These are phyloP conservation scores for Tolypocladium capitatum DNA, from an alignment of 2,329 filamentous ascomycete species.

Conservation along the genomic window DNA sequence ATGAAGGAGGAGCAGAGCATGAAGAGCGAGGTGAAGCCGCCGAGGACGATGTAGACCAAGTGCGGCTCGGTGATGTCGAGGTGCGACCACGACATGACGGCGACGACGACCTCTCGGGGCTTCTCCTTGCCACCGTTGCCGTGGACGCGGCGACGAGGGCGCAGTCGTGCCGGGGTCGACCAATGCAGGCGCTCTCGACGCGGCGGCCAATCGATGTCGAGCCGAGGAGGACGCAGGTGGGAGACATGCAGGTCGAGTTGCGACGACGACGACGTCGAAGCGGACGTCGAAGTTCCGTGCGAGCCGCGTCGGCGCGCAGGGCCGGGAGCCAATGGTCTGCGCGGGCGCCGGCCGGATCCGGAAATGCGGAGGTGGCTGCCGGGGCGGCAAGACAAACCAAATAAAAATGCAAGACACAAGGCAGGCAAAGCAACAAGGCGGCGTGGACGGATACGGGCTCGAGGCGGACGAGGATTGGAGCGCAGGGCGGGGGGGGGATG, in stretches of 20 bases:
- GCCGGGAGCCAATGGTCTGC: background rate
- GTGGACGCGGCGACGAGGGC: background rate
- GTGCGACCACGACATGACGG: constrained; percentile 62
- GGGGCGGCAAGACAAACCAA: too few species aligned
- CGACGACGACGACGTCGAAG: background rate
- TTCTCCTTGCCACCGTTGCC: too few species aligned
- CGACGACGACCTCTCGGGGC: background rate
- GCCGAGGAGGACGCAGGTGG: background rate
- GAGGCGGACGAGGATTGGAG: too few species aligned
- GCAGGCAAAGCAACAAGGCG: background rate
- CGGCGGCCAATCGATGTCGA: constrained; percentile 6
- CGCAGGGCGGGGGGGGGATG: background rate
- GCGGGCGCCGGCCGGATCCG: background rate
- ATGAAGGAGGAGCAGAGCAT: constrained; percentile 98
- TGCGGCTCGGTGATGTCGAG: constrained; percentile 85
- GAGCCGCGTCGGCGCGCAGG: too few species aligned
- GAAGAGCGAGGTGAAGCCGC: constrained; percentile 93
- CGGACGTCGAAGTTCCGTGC: background rate
- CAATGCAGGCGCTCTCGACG: background rate
- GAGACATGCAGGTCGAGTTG: constrained; percentile 2
- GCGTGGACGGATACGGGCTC: background rate
- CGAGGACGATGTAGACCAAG: constrained; percentile 95
- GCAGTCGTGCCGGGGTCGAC: too few species aligned
- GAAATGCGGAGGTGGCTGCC: background rate
- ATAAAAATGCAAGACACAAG: background rate